A percentile compares a stretch with the other conserved stretches of the same genome.
Evolutionary conservation across 192 early-diverging fungal species (phyloP).

Genomic region (Entomortierella beljakovae): DNA sequence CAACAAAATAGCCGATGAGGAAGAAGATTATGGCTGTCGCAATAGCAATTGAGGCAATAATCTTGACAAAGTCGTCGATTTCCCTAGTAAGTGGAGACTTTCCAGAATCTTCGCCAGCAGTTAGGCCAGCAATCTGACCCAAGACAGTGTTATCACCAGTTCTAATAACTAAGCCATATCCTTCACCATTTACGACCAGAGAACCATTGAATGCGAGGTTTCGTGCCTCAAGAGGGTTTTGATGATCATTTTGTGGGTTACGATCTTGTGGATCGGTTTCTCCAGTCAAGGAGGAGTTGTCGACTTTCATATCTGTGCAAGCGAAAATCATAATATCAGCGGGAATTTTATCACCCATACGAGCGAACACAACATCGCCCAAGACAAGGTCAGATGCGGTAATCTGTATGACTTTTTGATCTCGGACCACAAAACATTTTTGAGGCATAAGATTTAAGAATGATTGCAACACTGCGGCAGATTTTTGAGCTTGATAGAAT

Average conservation of each 20-base stretch:
- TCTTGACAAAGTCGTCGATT: slow-evolving; percentile 85
- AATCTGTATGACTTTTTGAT: slow-evolving; percentile 71
- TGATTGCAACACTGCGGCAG: slow-evolving; percentile 89
- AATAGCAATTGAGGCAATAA: slow-evolving; percentile 85
- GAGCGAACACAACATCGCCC: slow-evolving; percentile 89
- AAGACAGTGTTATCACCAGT: slow-evolving; percentile 95
- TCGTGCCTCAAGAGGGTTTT: slow-evolving; percentile 91
- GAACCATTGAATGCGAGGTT: slow-evolving; percentile 94
- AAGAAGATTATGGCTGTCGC: slow-evolving; percentile 86
- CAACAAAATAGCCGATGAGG: slow-evolving; percentile 69
- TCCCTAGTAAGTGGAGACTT: slow-evolving; percentile 81
- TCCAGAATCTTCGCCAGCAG: slow-evolving; percentile 81
- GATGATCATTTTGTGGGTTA: slow-evolving; percentile 64
- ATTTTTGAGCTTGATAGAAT: slow-evolving; percentile 93
- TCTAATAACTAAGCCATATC: slow-evolving; percentile 91
- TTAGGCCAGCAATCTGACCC: slow-evolving; percentile 94
- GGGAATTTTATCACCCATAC: slow-evolving; percentile 95
- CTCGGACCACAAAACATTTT: slow-evolving; percentile 83
- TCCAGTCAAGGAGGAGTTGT: slow-evolving; percentile 96
- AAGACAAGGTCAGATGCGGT: slow-evolving; percentile 80
- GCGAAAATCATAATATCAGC: slow-evolving; percentile 89
- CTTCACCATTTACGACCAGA: slow-evolving; percentile 84
- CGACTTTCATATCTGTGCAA: slow-evolving; percentile 91
- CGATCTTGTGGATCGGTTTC: slow-evolving; percentile 96
- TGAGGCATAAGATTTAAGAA: slow-evolving; percentile 93